Conservation (phyloP, 257 asterid genomes). For the Capsicum chinense region DNA sequence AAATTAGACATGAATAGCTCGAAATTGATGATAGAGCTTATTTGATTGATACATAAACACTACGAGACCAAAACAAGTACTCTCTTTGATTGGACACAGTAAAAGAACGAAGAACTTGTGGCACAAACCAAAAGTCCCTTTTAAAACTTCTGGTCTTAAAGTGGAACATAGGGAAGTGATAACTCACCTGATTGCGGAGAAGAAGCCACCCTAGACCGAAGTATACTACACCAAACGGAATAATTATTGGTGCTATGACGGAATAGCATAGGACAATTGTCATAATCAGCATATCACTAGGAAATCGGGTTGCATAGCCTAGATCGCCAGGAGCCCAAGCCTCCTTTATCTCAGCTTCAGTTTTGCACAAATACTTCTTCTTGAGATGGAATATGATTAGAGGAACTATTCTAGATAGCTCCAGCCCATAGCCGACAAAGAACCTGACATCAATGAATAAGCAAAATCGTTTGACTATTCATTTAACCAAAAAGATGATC, state of each 20-base stretch:
- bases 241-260: slow-evolving; percentile 77
- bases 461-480: slow-evolving; percentile 8
- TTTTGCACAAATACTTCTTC: slow-evolving; percentile 81
- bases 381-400: slow-evolving; percentile 72
- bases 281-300: slow-evolving; percentile 72
- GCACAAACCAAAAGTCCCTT: not conserved
- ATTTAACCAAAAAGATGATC: not conserved
- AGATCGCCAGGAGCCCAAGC: slow-evolving; percentile 96
- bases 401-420: slow-evolving; percentile 81
- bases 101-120: not conserved
- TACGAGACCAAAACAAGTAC: not conserved
- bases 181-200: slow-evolving; percentile 80
- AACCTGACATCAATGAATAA: slow-evolving; percentile 60
- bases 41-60: not conserved
- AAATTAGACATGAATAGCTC: not conserved
- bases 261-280: slow-evolving; percentile 83
- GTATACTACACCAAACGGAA: slow-evolving; percentile 81
- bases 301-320: slow-evolving; percentile 75
- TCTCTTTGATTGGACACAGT: not conserved
- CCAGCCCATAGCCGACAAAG: slow-evolving; percentile 95
- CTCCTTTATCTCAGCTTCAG: slow-evolving; percentile 74
- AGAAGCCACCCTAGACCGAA: slow-evolving; percentile 94
- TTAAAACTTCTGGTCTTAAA: not conserved
- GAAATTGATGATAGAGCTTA: not conserved
- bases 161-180: not conserved